These are phyloP conservation scores for Fraxinus xanthoxyloides DNA, from an alignment of 305 asterid species.

Conservation along the genomic window DNA sequence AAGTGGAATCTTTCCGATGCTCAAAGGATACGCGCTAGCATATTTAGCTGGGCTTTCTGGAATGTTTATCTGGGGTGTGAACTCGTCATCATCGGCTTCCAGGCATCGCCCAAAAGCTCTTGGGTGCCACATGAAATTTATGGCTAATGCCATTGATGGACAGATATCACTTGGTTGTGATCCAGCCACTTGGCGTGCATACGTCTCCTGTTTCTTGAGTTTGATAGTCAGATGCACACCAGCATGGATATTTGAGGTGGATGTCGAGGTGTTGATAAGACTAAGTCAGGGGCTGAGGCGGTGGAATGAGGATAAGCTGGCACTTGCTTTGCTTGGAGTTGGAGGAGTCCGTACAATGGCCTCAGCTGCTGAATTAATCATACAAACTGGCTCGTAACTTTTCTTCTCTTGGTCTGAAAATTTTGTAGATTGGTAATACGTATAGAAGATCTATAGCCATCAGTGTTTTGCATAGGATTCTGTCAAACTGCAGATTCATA, in stretches of 20 bases:
- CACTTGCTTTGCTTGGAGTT: constrained; percentile 67
- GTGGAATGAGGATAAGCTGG: constrained; percentile 81
- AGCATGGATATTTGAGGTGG: constrained; percentile 68
- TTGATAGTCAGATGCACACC: constrained; percentile 72
- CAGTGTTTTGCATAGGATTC: constrained; percentile 17
- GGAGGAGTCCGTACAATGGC: constrained; percentile 80
- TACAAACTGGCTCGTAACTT: constrained; percentile 39
- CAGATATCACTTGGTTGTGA: constrained; percentile 83
- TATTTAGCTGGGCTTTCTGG: constrained; percentile 68
- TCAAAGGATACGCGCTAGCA: constrained; percentile 80
- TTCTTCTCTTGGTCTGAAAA: constrained; percentile 12
- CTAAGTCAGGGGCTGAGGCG: constrained; percentile 65
- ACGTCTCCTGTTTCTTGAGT: constrained; percentile 71
- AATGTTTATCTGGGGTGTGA: constrained; percentile 80
- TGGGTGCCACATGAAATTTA: constrained; percentile 70
- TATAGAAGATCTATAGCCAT: constrained; percentile 25
- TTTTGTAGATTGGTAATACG: constrained; percentile 46
- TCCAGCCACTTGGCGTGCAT: constrained; percentile 85
- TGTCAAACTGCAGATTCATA: neutral
- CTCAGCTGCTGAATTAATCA: constrained; percentile 71
- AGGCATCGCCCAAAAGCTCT: constrained; percentile 67
- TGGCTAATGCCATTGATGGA: constrained; percentile 75
- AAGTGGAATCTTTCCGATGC: constrained; percentile 51
- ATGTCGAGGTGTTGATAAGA: constrained; percentile 54
- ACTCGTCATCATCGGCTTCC: constrained; percentile 56